Base-by-base conservation (phyloP, 208 protist species). In the Leishmania arabica region DNA sequence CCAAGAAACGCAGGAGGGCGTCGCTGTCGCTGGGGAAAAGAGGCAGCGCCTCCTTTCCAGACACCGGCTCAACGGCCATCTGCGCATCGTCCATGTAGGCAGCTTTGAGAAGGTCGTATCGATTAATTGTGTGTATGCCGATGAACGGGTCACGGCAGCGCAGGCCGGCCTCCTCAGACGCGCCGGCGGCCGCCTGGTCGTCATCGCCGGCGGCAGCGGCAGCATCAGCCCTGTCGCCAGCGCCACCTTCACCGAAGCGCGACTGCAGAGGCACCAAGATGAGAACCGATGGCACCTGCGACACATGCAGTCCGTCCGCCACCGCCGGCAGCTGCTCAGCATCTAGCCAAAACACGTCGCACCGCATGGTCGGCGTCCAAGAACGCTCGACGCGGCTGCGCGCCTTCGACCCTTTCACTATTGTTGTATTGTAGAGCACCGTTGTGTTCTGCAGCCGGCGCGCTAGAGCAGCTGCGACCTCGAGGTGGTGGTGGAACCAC, bases 341-440 rank as follows among this genome's bases (percentile, higher is more conserved):
- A 51, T 93, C 87, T 1, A 91, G 19, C 90, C 90, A 93, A 62
- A 86, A 91, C 31, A 82, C 80, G 34, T 87, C 83, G 15, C 82
- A 37, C 34, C 70, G 64, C 68, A 80, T 60, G 34, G 56, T 13
- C 1, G 83, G 78, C 27, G 76, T 78, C 84, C 81, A 88, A 47
- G 65, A 17, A n/a, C 58, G 49, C 68, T 73, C 75, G 72, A 83
- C 64, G 17, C 76, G 75, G 49, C 62, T 60, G 17, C 75, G 75
- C 76, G 54, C 65, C 77, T 79, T 85, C 42, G 64, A 49, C 2
- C 70, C 68, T n/a, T 47, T 56, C 19, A 13, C 17, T 0, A 64
- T 75, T 3, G 78, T 85, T 11, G 80, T 77, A 77, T 85, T 85
- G 82, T 81, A 88, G 7, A 40, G 42, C 1, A 88, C 77, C 9